These are phyloP conservation scores for Boletus rufocinnamomeus DNA, from an alignment of 768 basidiomycete genomes.

Conservation along the genomic window DNA sequence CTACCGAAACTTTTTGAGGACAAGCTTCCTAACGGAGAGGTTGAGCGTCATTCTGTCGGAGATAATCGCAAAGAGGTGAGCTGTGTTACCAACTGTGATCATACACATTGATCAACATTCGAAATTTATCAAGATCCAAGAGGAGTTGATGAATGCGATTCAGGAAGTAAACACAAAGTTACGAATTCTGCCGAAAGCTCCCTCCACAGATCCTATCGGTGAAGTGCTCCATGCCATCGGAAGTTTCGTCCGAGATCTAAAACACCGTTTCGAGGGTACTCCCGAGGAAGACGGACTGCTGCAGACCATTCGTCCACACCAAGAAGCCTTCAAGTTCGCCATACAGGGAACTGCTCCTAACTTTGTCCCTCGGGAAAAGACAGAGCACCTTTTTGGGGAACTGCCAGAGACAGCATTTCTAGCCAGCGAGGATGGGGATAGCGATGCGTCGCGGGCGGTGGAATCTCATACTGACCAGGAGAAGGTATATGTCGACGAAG, in stretches of 20 bases:
- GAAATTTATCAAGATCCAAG: conserved; percentile 44
- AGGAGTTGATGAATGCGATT: conserved; percentile 54
- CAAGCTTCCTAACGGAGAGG: conserved; percentile 53
- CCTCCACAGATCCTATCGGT: conserved; percentile 54
- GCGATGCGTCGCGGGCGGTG: neutral
- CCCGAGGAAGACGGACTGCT: no score
- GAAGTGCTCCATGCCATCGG: no score
- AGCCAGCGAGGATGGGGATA: conserved; percentile 40
- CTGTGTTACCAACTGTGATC: neutral
- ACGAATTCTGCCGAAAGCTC: conserved; percentile 46
- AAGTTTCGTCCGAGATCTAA: no score
- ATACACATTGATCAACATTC: neutral
- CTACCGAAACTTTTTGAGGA: conserved; percentile 57
- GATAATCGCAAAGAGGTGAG: conserved; percentile 60
- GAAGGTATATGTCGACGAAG: conserved; percentile 55
- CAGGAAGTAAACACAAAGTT: conserved; percentile 38
- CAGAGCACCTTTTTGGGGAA: neutral
- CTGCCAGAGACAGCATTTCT: conserved; percentile 35
- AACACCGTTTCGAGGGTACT: no score
- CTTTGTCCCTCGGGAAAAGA: conserved; percentile 52
- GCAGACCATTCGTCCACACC: no score
- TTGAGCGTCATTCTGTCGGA: conserved; percentile 64
- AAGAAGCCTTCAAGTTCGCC: no score
- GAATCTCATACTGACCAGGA: no score
- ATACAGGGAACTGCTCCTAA: conserved; percentile 58